Evolutionary conservation across 805 yeast genomes (phyloP), one percentile per base, ranked within the genome.

Genomic region (Candida ipomoeae): DNA sequence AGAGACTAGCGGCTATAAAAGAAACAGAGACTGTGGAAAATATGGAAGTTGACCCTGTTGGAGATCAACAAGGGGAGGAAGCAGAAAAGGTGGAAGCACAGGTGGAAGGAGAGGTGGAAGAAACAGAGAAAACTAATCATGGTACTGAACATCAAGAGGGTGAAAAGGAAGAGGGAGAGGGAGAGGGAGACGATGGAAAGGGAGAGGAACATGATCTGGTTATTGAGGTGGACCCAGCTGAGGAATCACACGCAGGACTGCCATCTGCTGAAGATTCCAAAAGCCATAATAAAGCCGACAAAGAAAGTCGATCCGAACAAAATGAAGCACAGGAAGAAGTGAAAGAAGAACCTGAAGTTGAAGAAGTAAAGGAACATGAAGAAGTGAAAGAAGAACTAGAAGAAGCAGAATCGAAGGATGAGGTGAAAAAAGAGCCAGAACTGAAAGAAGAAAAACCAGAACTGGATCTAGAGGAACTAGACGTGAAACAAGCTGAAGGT

Each of bases 1-100:
- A 45, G 6, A 34, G 53, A n/a, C 45, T 49, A 34, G 39, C 34
- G 23, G 49, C 18, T 10, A 15, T 21, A 7, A 13, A 21, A 31
- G 37, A 31, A 26, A 26, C 11, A 8, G 29, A 26, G 29, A 8
- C 26, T 6, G 40, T 6, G 40, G 26, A 37, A 18, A 14, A 13
- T 2, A 17, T 18, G 39, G 36, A 26, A 26, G 29, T 26, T 26
- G 29, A 26, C 5, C 29, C 29, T 26, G 29, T 8, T 26, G 29
- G 11, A 10, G 29, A 26, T 26, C 11, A 26, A 26, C 29, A 26
- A 26, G 29, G 11, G 14, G 36, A 41, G 18, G 23, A 39, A 14
- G 35, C 23, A 29, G 35, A 38, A 10, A 14, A 20, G 15, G 41
- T 13, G 11, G 17, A 14, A 13, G 17, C 31, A 15, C 8, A 23